Base-by-base conservation (phyloP, 371 early-diverging fungal genomes). In the Actinomucor elegans region DNA sequence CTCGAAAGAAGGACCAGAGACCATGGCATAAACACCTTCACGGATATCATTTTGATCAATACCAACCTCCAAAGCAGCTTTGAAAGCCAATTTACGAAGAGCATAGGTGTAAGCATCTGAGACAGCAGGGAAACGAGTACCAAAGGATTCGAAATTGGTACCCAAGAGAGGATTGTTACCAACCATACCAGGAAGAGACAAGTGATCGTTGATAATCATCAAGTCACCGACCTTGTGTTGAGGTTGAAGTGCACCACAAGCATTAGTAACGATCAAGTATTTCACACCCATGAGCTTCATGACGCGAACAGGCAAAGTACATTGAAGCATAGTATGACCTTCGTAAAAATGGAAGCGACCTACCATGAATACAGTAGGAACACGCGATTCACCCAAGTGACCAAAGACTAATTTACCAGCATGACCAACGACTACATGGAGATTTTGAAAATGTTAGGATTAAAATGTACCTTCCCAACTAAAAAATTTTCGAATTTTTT, bases 341-440 rank as follows among this genome's bases (percentile, higher is more conserved):
- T 91, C 93, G 52, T 93, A 93, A 57, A 83, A 89, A 69, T 94
- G 94, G 79, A 90, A 89, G 18, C 93, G 86, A 27, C 93, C 93
- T 15, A 90, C 89, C 93, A 93, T 91, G 60, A 89, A 90, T 27
- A 92, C 87, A 4, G 84, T 88, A 12, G 83, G 85, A 6, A 69
- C 71, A 46, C 75, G 66, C 44, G 84, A 80, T 38, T 87, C 86
- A 7, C 89, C 82, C 32, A 96, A 80, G 48, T 78, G 73, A 48
- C 96, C 96, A 76, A 94, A 93, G 2, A 93, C 94, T 29, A 97
- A 84, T 67, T 94, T 91, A 42, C 96, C 94, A 34, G 83, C 87
- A 64, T 97, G 97, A 17, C 97, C 96, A 31, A 70, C 80, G 28
- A 92, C 94, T 86, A 56, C n/a, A n/a, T n/a, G n/a, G n/a, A n/a